These are phyloP conservation scores for Lentinula detonsa DNA, from an alignment of 768 basidiomycete genomes.

Conservation along the genomic window DNA sequence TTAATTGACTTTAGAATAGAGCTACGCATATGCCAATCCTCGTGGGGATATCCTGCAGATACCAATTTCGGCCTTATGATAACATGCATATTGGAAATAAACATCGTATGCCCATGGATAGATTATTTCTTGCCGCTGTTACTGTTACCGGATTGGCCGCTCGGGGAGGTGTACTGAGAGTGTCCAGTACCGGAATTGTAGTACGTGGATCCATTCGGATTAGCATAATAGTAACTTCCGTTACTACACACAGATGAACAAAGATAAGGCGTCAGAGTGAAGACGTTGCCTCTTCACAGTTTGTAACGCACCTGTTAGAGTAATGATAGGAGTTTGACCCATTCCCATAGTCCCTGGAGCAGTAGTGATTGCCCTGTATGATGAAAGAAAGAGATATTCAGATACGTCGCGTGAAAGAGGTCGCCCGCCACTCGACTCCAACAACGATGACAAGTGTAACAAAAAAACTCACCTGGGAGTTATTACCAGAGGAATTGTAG, in stretches of 20 bases:
- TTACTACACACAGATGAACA: constrained; percentile 16
- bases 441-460: not conserved
- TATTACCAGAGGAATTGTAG: not conserved
- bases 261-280: not conserved
- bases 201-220: constrained; percentile 37
- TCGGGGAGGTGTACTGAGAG: constrained; percentile 32
- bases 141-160: constrained; percentile 17
- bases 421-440: too few relatives aligned
- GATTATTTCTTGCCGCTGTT: constrained; percentile 4
- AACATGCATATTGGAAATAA: too few relatives aligned
- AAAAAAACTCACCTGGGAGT: not conserved
- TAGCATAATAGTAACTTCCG: constrained; percentile 41
- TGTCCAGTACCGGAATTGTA: constrained; percentile 31
- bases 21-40: too few relatives aligned
- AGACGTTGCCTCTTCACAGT: too few relatives aligned
- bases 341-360: constrained; percentile 30
- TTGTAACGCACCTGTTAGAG: constrained; percentile 27
- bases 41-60: too few relatives aligned
- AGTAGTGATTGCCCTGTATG: constrained; percentile 39
- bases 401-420: not conserved
- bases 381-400: not conserved
- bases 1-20: too few relatives aligned
- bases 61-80: too few relatives aligned
- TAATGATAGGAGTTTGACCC: constrained; percentile 35
- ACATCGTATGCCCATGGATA: not conserved